Evolutionary conservation across 2,329 filamentous ascomycete species (phyloP), one percentile per base, ranked within the genome.

Genomic region (Fusarium sp.): DNA sequence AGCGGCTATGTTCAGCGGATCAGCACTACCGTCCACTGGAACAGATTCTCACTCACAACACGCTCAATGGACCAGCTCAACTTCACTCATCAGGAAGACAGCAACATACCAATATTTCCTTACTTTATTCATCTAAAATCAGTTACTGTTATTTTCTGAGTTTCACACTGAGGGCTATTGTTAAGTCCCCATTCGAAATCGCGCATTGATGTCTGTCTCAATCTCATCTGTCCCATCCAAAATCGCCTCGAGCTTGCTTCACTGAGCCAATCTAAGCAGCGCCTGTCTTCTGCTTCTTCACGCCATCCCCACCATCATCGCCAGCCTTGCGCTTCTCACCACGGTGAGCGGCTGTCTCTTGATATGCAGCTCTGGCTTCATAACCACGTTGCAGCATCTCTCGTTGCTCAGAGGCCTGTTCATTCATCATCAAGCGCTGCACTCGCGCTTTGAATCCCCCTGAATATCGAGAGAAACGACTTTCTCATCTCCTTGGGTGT

Each of bases 81-180:
- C 16, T 25, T 51, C 2, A 11, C n/a, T 35, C 48, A 51, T 27
- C 9, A 9, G 18, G 3, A 16, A 10, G 27, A 1, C 23, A n/a
- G 0, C 19, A 2, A 7, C 4, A 1, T 9, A 18, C 27, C 19
- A 4, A 0, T 1, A n/a, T 21, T n/a, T 3, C 29, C 10, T 18
- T 19, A 12, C 14, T n/a, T 4, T 0, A 10, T 27, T 18, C 23
- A 10, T n/a, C 7, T n/a, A 5, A n/a, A 27, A 27, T 5, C 4
- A 27, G 12, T 7, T 0, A 3, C 2, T 27, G 21, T 27, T 37
- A 3, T 11, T 7, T 4, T 4, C 3, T 3, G 0, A 33, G 29
- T 4, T 11, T 1, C 4, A 0, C 11, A 0, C 16, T 23, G 8
- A 12, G 1, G n/a, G 1, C 6, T 7, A 1, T 11, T 2, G 4